Percentiles rank a stretch among this genome's conserved stretches.
phyloP scores from a whole-genome alignment of 2,329 filamentous ascomycete genomes.

The Tolypocladium amazonense region DNA sequence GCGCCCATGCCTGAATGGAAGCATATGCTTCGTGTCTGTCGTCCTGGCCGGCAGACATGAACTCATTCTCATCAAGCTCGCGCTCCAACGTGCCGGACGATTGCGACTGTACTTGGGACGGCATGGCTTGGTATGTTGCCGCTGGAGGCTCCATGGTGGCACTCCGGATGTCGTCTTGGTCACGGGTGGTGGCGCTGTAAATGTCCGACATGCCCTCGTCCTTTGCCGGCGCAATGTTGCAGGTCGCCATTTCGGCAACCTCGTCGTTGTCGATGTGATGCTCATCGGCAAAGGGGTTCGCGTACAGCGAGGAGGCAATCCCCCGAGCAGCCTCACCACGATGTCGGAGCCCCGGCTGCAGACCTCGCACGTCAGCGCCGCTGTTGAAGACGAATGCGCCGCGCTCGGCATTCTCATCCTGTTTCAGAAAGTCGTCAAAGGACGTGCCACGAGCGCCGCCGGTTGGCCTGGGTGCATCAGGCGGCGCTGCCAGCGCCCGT shows the following conservation, averaged over 20 bases:
- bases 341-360: conserved; percentile 37
- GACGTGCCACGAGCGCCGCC: conserved; percentile 22
- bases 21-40: conserved; percentile 39
- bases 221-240: conserved; percentile 30
- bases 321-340: conserved; percentile 35
- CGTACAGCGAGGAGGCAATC: conserved; percentile 33
- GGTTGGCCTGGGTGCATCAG: not conserved
- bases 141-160: conserved; percentile 15
- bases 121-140: too few species aligned
- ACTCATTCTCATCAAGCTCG: conserved; percentile 31
- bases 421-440: conserved; percentile 50
- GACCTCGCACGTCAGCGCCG: conserved; percentile 32
- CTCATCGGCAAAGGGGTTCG: conserved; percentile 51
- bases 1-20: conserved; percentile 56
- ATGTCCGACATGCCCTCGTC: conserved; percentile 43
- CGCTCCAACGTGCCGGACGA: conserved; percentile 24
- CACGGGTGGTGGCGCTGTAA: conserved; percentile 45
- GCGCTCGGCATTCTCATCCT: conserved; percentile 38
- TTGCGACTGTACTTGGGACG: conserved; percentile 3
- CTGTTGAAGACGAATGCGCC: conserved; percentile 49
- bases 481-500: not conserved
- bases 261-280: conserved; percentile 41
- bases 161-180: conserved; percentile 13
- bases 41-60: conserved; percentile 40
- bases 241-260: conserved; percentile 25